Evolutionary conservation across 805 yeast species (phyloP), one percentile per base, ranked within the genome.

Genomic region (Blastobotrys americana): DNA sequence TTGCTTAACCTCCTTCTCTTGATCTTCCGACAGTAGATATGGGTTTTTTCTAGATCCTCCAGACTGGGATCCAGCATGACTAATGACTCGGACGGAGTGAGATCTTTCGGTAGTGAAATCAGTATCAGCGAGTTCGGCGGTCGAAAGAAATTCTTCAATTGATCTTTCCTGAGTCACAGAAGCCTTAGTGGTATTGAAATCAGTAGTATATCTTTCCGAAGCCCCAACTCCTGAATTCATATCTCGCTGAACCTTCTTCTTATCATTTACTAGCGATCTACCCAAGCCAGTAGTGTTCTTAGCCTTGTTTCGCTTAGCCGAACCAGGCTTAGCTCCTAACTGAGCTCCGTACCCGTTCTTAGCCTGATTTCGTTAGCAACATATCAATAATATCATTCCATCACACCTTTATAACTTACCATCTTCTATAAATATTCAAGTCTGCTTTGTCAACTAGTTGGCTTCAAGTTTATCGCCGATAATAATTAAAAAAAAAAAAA

Each of bases 161-260:
- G 97, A 82, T 54, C 83, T 78, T 63, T 93, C 97, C 57, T 93
- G 97, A 0, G 97, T 93, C 13, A 93, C 94, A 2, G 97, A 88
- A n/a, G 13, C 37, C 54, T 78, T 84, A 54, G 81, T 82, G 58
- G 85, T 90, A 54, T 78, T 84, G 54, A 80, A 80, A 39, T 76
- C 81, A 0, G 96, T 87, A 16, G 95, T 84, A 64, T 87, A 88
- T 56, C 96, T 72, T 21, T 59, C 64, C 77, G 85, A 75, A 58
- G 84, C 94, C 53, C 94, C 95, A 17, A 45, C 43, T 18, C 48
- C 53, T 19, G 49, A 52, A 13, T 47, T 44, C 8, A 47, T 49
- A n/a, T 44, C 47, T 28, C 47, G 38, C 23, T 23, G 20, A 57
- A 82, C 88, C 52, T 69, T 70, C 37, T 76, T 70, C 64, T 89